Evolutionary conservation across 176 grass and related monocot genomes (phyloP), one percentile per base, ranked within the genome.

Genomic region (Lolium rigidum): DNA sequence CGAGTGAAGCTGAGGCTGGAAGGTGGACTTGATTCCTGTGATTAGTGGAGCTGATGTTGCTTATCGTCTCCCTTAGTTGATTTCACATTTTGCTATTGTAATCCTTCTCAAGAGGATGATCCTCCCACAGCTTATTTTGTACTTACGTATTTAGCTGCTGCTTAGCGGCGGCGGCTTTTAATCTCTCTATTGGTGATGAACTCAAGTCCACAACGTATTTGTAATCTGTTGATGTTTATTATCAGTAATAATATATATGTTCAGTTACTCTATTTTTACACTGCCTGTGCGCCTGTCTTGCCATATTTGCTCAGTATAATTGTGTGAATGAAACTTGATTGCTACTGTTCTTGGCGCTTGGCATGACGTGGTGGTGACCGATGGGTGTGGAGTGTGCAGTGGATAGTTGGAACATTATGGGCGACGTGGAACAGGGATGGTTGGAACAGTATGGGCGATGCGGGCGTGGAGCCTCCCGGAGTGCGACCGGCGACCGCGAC

Each of bases 81-180:
- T 65, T 91, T 46, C 66, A 56, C 61, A 91, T 91, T 91, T 87
- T 84, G 89, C 83, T 79, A 74, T 87, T 51, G 89, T 90, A 86
- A 83, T 87, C 49, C 47, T 46, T 74, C 6, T 39, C 28, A 31
- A 31, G 16, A 83, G 59, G 20, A 70, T 39, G 28, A 31, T 31
- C 28, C 38, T 68, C 65, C 80, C 46, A 80, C 89, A 91, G 48
- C 89, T 57, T 85, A 88, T 88, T 84, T 91, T 85, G 89, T 84
- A 59, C 20, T 20, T 47, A 47, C 28, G 28, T 31, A 31, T 31
- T 10, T 47, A 70, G 7, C 44, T 11, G 56, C 74, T 14, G 28
- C 28, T 31, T 1, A 1, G 1, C 2, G 2, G 1, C 77, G 39
- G 17, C 39, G 15, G 71, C 71, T 3, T 24, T 76, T 65, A 82